Evolutionary conservation across 441 rosid species (phyloP), one percentile per base, ranked within the genome.

Genomic region (Populus hybrid): DNA sequence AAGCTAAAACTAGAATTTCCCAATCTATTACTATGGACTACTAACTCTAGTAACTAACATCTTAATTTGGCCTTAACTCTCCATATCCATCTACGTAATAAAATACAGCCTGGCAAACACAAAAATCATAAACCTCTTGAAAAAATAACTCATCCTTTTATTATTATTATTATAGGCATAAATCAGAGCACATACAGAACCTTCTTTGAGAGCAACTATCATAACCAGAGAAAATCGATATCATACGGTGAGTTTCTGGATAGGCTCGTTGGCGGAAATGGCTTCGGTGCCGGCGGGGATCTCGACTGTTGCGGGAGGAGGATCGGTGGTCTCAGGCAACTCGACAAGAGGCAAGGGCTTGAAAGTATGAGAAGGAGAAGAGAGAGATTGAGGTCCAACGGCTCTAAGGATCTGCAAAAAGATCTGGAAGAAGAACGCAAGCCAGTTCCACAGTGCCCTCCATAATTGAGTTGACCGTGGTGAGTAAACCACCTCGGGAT

Each of bases 401-500:
- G 88, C 88, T 70, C 86, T 83, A 75, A 94, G 81, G 92, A 95
- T 87, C 85, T 86, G 89, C 7, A 87, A 79, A 75, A 95, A 89
- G 91, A 91, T 87, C 92, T 89, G 97, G 87, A 87, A 91, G 85
- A 95, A 88, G 75, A 95, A 90, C 30, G 89, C 89, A 3, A 95
- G 84, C 91, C 94, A 92, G 85, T 89, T 86, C 87, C 90, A 82
- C 11, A 92, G 79, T 42, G 93, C 57, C 75, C 89, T 83, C 96
- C 95, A 91, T 30, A 89, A 76, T 81, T 88, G 94, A 73, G 77
- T 21, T n/a, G 94, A 82, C 78, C 88, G 84, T 40, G 90, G 85
- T 66, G 95, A 83, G 85, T 89, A 85, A n/a, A 86, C 91, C 28
- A 88, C 92, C 78, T 94, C 98, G 78, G 87, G 74, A 87, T 87